Evolutionary conservation across 805 yeast genomes (phyloP).

Genomic region (Barnettozyma wickerhamii): DNA sequence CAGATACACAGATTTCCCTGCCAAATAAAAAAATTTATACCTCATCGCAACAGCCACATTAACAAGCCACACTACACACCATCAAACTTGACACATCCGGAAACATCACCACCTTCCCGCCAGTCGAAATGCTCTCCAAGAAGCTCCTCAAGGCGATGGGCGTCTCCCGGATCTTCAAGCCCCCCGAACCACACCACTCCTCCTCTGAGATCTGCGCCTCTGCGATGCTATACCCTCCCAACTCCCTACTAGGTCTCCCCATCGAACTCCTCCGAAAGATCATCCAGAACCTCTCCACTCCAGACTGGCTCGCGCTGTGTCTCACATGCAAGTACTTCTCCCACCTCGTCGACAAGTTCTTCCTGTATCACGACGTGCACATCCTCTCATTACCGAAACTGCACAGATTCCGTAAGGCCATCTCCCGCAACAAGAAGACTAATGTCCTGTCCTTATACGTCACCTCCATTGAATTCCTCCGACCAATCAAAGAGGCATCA

Average conservation of each 20-base stretch:
- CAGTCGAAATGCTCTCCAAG: background rate
- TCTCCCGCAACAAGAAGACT: slow-evolving; percentile 29
- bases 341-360: slow-evolving; percentile 32
- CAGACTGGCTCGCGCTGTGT: slow-evolving; percentile 27
- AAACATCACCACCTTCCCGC: too few species aligned
- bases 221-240: slow-evolving; percentile 22
- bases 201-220: slow-evolving; percentile 7
- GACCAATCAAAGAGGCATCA: slow-evolving; percentile 16
- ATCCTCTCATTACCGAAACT: slow-evolving; percentile 22
- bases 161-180: background rate
- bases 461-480: slow-evolving; percentile 16
- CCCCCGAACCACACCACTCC: slow-evolving; percentile 6
- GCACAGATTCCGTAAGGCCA: slow-evolving; percentile 32
- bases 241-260: slow-evolving; percentile 38
- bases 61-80: too few species aligned
- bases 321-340: slow-evolving; percentile 35
- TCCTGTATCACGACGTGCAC: slow-evolving; percentile 32
- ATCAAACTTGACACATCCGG: too few species aligned
- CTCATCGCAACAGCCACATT: too few species aligned
- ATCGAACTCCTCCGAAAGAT: slow-evolving; percentile 37
- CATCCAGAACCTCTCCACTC: slow-evolving; percentile 24
- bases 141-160: slow-evolving; percentile 9
- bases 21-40: too few species aligned
- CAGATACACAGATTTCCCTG: too few species aligned
- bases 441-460: slow-evolving; percentile 22